Evolutionary conservation across 129 eudicot genomes (phyloP), one percentile per base, ranked within the genome.

Genomic region (Artemisia annua): DNA sequence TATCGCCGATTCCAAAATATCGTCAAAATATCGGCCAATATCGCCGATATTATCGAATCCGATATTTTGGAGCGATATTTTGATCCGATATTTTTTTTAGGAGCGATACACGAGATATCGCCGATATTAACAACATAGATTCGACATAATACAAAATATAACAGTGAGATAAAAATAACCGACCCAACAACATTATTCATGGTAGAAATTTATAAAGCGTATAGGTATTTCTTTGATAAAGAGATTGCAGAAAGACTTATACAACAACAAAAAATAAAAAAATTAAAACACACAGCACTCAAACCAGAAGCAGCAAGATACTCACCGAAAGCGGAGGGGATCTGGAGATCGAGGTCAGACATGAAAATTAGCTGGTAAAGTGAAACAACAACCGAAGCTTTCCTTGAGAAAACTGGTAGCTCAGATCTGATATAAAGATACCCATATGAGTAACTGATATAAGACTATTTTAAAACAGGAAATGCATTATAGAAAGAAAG

Each of bases 261-360:
- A 39, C 11, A 7, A 39, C 46, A 0, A 32, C 6, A 7, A 32
- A 32, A 32, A 7, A 0, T 7, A 8, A 39, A 39, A 32, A 32
- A 7, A 8, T 39, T 1, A 39, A 35, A 39, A 39, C 1, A 39
- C 2, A 39, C 11, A 39, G 46, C 46, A 39, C 7, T 39, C 68
- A 43, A 28, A 17, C 35, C 18, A 62, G 35, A 12, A 15, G 22
- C 46, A 9, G 46, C 46, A 75, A 35, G 12, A n/a, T 24, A 48
- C 89, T 73, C 78, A 92, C 97, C 97, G 58, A 84, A 92, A 81
- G 97, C 84, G 49, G 85, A 74, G 22, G 97, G 97, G 72, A 78
- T 78, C 77, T 87, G 96, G 79, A 89, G 78, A 79, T 92, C 96
- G 73, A 92, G 85, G 20, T 91, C 97, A 92, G 97, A 92, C 97